Conservation (phyloP, 257 asterid genomes). For the Solanum etuberosum region DNA sequence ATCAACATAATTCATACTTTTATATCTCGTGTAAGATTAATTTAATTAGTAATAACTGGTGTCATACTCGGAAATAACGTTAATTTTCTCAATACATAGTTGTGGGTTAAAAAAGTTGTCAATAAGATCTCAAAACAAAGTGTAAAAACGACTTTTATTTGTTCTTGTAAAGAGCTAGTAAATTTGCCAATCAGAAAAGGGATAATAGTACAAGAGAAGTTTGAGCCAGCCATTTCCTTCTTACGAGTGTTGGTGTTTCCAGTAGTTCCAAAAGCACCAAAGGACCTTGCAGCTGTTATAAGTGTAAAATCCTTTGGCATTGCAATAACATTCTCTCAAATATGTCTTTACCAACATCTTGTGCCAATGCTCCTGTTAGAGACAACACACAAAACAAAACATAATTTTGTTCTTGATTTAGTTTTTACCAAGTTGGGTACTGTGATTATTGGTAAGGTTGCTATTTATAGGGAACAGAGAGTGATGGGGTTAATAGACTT, state of each 20-base stretch:
- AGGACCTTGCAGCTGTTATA: slow-evolving; percentile 15
- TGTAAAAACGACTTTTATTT: background rate
- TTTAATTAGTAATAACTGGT: background rate
- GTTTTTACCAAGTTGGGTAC: background rate
- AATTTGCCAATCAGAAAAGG: no score
- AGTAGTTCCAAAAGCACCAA: slow-evolving; percentile 14
- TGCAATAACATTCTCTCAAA: background rate
- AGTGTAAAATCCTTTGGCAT: slow-evolving; percentile 17
- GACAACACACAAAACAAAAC: background rate
- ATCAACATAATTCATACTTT: background rate
- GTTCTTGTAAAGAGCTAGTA: background rate
- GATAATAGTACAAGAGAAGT: slow-evolving; percentile 14
- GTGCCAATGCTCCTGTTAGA: slow-evolving; percentile 1
- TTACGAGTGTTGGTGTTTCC: slow-evolving; percentile 17
- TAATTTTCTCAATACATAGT: background rate
- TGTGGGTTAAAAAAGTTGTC: background rate
- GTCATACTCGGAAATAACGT: background rate
- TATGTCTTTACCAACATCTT: slow-evolving; percentile 1
- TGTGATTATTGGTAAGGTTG: background rate
- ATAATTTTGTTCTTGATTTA: background rate
- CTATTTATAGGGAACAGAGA: background rate
- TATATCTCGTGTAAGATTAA: background rate
- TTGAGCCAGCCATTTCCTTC: slow-evolving; percentile 17
- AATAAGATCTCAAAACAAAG: background rate
- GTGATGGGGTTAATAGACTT: background rate